Conservation (phyloP, 1,139 yeast species). For the Suhomyces choctaworum region DNA sequence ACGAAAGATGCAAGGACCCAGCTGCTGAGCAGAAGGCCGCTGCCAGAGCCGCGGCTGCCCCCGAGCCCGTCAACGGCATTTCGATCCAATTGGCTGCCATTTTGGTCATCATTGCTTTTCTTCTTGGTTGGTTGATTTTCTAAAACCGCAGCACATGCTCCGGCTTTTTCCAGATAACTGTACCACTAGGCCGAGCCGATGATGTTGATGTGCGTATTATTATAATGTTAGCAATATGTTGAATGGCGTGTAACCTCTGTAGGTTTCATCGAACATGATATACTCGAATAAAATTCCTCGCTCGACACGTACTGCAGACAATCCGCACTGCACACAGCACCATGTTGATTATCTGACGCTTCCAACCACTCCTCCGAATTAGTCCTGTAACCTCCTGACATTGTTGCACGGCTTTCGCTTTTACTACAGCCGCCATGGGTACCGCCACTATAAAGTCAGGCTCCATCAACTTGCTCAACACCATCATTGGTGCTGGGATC, state of each 20-base stretch:
- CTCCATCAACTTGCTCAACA: conserved; percentile 52
- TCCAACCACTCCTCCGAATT: too few relatives aligned
- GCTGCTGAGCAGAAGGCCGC: conserved; percentile 8
- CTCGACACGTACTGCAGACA: too few relatives aligned
- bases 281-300: too few relatives aligned
- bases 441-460: conserved; percentile 50
- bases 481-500: conserved; percentile 58
- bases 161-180: background rate
- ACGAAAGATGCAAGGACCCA: background rate
- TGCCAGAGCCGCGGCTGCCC: conserved; percentile 14
- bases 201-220: background rate
- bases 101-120: conserved; percentile 55
- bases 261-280: too few relatives aligned
- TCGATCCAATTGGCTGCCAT: conserved; percentile 53
- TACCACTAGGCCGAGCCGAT: conserved; percentile 6
- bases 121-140: conserved; percentile 61
- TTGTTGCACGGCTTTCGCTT: too few relatives aligned
- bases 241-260: too few relatives aligned
- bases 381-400: too few relatives aligned
- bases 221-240: background rate
- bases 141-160: conserved; percentile 18
- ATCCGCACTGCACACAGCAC: too few relatives aligned
- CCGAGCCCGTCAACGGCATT: conserved; percentile 47
- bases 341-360: too few relatives aligned
- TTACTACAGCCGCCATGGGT: conserved; percentile 15